phyloP scores from a whole-genome alignment of 2,329 filamentous ascomycete species.

The Aspergillus sergii region DNA sequence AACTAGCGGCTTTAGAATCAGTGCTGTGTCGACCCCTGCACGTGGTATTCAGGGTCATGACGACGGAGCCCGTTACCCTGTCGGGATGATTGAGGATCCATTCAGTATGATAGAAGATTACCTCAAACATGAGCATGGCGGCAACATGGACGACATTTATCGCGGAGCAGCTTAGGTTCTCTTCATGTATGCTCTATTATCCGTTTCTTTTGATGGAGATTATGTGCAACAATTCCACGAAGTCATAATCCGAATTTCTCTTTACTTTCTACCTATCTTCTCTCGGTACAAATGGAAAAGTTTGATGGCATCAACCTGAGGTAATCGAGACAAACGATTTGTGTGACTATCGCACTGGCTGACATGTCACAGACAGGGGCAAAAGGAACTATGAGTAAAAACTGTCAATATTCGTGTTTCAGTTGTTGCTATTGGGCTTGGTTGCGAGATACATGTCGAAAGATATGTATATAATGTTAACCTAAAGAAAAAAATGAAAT shows the following conservation, averaged over 20 bases:
- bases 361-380: background rate
- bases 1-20: background rate
- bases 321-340: background rate
- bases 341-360: background rate
- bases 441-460: background rate
- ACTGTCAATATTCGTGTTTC: background rate
- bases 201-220: background rate
- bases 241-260: too few species aligned
- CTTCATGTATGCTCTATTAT: background rate
- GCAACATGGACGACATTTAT: constrained; percentile 16
- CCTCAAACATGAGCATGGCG: constrained; percentile 4
- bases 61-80: background rate
- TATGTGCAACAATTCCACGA: background rate
- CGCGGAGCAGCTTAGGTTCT: constrained; percentile 11
- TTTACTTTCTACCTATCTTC: too few species aligned
- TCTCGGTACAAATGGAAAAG: too few species aligned
- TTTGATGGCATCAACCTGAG: background rate
- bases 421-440: background rate
- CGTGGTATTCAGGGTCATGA: too few species aligned
- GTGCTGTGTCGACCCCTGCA: background rate
- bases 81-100: background rate
- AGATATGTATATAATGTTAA: background rate
- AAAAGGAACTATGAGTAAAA: background rate
- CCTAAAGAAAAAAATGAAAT: background rate
- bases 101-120: constrained; percentile 4